Conservation (phyloP, 257 asterid species). For the Capsicum chinense region DNA sequence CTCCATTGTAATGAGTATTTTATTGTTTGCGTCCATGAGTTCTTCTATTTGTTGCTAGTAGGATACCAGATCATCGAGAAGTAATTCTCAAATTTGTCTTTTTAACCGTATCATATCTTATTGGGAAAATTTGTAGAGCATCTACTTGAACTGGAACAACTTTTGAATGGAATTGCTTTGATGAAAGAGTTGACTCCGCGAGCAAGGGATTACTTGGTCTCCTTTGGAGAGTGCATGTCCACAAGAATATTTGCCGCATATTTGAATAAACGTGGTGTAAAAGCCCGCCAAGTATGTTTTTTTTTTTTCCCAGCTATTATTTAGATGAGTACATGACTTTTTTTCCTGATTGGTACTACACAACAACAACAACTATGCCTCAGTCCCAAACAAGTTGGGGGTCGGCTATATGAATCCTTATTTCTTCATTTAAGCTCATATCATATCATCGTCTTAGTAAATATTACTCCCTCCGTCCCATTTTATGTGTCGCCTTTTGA, state of each 20-base stretch:
- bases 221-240: conserved; percentile 96
- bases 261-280: conserved; percentile 65
- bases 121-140: conserved; percentile 46
- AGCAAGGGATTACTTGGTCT: conserved; percentile 76
- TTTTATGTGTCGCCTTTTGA: too few species aligned
- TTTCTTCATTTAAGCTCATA: too few species aligned
- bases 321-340: not conserved
- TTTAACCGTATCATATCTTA: not conserved
- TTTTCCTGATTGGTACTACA: not conserved
- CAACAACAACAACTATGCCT: too few species aligned
- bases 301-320: conserved; percentile 7
- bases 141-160: conserved; percentile 71
- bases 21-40: too few species aligned
- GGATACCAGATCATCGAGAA: not conserved
- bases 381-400: too few species aligned
- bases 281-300: conserved; percentile 72
- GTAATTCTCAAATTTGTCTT: not conserved
- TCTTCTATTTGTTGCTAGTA: too few species aligned
- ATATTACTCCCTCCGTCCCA: too few species aligned
- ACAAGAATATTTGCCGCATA: conserved; percentile 84
- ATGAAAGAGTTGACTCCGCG: conserved; percentile 86
- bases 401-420: too few species aligned
- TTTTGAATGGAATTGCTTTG: conserved; percentile 74
- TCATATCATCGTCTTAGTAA: too few species aligned
- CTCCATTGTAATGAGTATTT: not conserved